Base-by-base conservation (phyloP, 2,329 filamentous ascomycete species). In the Akanthomyces dipterigenus region DNA sequence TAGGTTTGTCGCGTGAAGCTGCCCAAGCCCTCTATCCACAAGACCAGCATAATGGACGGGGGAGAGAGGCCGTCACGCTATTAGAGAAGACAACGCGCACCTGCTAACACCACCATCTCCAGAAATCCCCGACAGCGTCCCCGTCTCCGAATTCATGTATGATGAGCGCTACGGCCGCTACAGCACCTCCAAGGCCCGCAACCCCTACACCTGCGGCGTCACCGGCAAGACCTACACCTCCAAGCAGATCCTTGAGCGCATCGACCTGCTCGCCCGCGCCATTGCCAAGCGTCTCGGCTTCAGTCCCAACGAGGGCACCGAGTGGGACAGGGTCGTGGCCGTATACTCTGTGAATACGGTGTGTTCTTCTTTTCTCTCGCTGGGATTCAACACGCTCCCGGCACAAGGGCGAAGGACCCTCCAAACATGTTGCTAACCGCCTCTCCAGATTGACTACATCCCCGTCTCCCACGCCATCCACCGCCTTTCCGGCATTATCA, bases 331-430 rank as follows among this genome's bases (percentile, higher is more conserved):
- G 72, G 88, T 93, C 26, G 78, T 91, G 53, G 88, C 80, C 5
- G 77, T 93, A 31, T 96, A 90, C 75, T 87, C 88, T n/a, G 74
- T 92, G 63, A 96, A 96, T 71, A 91, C 90, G 34, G 88, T 91
- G 74, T 63, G 82, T 68, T 16, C n/a, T n/a, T n/a, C n/a, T 24
- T n/a, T 12, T 24, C 18, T 31, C n/a, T 38, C 24, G 16, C 2
- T 34, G n/a, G n/a, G n/a, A n/a, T n/a, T n/a, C n/a, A n/a, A n/a
- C n/a, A n/a, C n/a, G n/a, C n/a, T n/a, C n/a, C n/a, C n/a, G n/a
- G n/a, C n/a, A n/a, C n/a, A n/a, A n/a, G n/a, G n/a, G n/a, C n/a
- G n/a, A n/a, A n/a, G n/a, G 31, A 31, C 9, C 18, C 45, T 48
- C 45, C n/a, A 16, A 48, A 24, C 24, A 12, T 45, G 14, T n/a